Evolutionary conservation across 2,329 filamentous ascomycete species (phyloP).

Genomic region (Phyllosticta paracitricarpa): DNA sequence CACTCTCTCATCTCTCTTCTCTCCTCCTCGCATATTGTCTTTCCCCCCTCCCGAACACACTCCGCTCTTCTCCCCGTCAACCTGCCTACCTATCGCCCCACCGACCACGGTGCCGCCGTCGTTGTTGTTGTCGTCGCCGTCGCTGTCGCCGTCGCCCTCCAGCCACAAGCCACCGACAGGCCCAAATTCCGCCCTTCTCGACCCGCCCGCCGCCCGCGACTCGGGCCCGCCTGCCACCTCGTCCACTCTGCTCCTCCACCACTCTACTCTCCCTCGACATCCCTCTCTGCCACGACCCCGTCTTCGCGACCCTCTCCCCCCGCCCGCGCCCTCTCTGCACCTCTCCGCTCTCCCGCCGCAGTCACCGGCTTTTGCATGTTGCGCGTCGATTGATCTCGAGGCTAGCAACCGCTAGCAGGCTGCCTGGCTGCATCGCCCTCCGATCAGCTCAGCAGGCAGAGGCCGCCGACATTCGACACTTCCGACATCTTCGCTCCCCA

Average conservation of each 20-base stretch:
- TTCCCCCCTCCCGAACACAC: no score
- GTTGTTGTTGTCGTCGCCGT: no score
- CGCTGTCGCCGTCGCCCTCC: no score
- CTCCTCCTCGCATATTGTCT: no score
- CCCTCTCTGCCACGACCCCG: neutral
- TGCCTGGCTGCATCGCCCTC: conserved; percentile 10
- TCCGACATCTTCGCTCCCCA: neutral
- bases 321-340: neutral
- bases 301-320: neutral
- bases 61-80: no score
- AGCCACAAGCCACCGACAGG: neutral
- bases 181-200: neutral
- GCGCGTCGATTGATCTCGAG: conserved; percentile 6
- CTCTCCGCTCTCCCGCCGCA: neutral
- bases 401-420: conserved; percentile 10
- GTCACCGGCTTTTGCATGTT: conserved; percentile 5
- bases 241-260: neutral
- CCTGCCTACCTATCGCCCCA: no score
- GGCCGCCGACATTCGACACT: neutral
- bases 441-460: conserved; percentile 10
- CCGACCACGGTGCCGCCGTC: no score
- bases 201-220: neutral
- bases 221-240: neutral
- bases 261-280: neutral
- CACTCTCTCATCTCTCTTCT: no score